Evolutionary conservation across 2,329 filamentous ascomycete species (phyloP), one percentile per base, ranked within the genome.

Genomic region (Aspergillus persii): DNA sequence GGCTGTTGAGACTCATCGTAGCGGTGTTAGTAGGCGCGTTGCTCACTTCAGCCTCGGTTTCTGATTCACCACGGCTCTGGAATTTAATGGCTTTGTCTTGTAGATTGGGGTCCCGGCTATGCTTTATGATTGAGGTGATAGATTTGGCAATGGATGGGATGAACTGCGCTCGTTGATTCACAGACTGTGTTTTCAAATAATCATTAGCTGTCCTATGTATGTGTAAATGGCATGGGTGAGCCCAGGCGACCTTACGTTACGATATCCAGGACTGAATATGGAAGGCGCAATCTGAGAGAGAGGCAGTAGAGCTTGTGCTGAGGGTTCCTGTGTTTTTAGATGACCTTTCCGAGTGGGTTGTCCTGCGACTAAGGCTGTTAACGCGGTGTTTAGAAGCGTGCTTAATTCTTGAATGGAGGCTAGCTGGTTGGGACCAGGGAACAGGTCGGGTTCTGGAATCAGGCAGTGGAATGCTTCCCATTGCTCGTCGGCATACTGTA

Each of bases 61-160:
- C 23, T 8, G 27, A 29, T 5, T 27, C 31, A 15, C n/a, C 6
- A 11, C n/a, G 23, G 8, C 62, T 53, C 12, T 41, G 36, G 6
- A 68, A 54, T 3, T 26, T 30, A 8, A 54, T 50, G 3, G 68
- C 1, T 49, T 65, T 69, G 18, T 60, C 48, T 51, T 60, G 62
- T 2, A 68, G 48, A 1, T 8, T 31, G n/a, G 54, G 36, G 8
- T 66, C 65, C 1, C 58, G 51, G n/a, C 65, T 66, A 15, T 56
- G 61, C 12, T 67, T 63, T 11, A 78, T 46, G 50, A 77, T 68
- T 1, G 67, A 70, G 3, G 64, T 59, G 29, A 78, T 61, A 5
- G 75, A 71, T 60, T 73, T 76, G 1, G 70, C 65, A 15, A 77
- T 67, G 4, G 70, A 67, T 1, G 74, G 68, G 3, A 77, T 71